These are phyloP conservation scores for Xanthoconium stramineum DNA, from an alignment of 768 basidiomycete species.

Conservation along the genomic window DNA sequence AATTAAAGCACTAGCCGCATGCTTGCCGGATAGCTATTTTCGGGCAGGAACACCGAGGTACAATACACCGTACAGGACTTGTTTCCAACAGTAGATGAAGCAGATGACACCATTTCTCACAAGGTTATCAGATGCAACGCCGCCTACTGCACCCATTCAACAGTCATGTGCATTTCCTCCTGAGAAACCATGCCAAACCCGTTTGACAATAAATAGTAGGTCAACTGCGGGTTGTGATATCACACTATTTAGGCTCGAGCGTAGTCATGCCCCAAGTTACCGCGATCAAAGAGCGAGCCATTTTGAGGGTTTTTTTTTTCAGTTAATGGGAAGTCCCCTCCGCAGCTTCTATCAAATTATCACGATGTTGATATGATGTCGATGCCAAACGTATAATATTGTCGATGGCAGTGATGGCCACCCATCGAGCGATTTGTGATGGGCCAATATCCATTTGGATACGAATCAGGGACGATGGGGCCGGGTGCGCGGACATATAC, in stretches of 20 bases:
- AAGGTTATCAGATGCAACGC: not conserved
- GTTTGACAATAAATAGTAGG: not conserved
- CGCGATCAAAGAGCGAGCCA: conserved; percentile 6
- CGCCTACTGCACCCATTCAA: conserved; percentile 6
- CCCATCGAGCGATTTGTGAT: not conserved
- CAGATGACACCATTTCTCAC: conserved; percentile 7
- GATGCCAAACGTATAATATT: conserved; percentile 3
- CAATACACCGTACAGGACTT: not conserved
- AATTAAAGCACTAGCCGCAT: conserved; percentile 1
- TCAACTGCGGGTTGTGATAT: not conserved
- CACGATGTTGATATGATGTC: conserved; percentile 13
- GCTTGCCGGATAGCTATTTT: not conserved
- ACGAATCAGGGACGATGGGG: conserved; percentile 2
- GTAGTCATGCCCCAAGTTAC: not conserved
- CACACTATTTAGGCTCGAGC: not conserved
- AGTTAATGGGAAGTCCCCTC: not conserved
- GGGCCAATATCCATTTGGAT: not conserved
- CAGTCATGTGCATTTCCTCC: not conserved
- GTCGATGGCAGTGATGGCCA: conserved; percentile 10
- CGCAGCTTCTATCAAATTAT: not conserved
- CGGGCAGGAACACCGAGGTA: conserved; percentile 5
- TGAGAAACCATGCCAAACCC: not conserved
- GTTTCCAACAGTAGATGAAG: not conserved
- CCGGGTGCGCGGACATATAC: conserved; percentile 5
- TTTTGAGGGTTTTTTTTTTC: not conserved